Evolutionary conservation across 805 yeast species (phyloP).

Genomic region (Isabelozyma rhagii): DNA sequence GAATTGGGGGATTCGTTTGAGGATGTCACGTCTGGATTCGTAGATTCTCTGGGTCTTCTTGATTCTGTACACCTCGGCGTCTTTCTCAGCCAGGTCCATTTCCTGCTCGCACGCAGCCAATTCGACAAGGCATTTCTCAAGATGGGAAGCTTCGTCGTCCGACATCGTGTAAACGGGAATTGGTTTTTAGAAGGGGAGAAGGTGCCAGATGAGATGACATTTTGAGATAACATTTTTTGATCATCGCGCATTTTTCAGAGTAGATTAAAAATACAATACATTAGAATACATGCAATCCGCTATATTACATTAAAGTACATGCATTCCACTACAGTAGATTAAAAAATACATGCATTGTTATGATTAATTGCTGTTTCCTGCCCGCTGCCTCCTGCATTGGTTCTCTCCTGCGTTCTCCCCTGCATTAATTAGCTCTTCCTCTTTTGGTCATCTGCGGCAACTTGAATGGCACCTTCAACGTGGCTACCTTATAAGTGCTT

Average conservation of each 20-base stretch:
- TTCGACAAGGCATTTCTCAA: constrained; percentile 33
- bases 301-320: no score
- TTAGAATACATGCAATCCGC: no score
- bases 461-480: constrained; percentile 82
- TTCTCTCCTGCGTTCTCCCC: no score
- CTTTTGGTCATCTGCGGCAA: constrained; percentile 79
- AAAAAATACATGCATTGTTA: no score
- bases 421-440: constrained; percentile 29
- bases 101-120: constrained; percentile 58
- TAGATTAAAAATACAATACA: no score
- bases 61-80: constrained; percentile 55
- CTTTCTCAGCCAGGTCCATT: constrained; percentile 57
- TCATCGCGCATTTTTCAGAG: not conserved
- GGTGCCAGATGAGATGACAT: not conserved
- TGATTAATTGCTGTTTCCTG: no score
- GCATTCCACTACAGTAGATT: no score
- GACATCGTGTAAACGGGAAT: constrained; percentile 1
- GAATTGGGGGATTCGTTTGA: constrained; percentile 62
- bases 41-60: constrained; percentile 56
- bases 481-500: constrained; percentile 71
- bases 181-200: not conserved
- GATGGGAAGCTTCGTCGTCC: constrained; percentile 5
- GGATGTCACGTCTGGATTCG: constrained; percentile 50
- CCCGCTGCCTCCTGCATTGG: no score
- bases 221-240: not conserved